Base-by-base conservation (phyloP, 2,329 filamentous ascomycete species). In the Fusarium sacchari region DNA sequence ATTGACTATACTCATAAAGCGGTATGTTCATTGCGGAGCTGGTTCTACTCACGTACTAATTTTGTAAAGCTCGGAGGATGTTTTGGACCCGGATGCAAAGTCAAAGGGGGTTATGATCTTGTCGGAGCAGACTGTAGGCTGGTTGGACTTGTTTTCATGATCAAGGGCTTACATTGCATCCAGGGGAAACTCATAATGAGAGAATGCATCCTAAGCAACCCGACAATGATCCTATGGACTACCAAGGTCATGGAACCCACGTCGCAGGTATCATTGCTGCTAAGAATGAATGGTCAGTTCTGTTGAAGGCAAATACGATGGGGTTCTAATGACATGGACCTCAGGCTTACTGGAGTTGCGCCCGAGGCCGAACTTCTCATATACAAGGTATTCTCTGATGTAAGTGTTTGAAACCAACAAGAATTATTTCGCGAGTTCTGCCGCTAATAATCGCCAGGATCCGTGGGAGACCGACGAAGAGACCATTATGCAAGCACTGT, bases 231-330 rank as follows among this genome's bases (percentile, higher is more conserved):
- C 82, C 82, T 0, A 79, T 81, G 76, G 81, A 83, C 58, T 75
- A 76, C 18, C 74, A 79, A 44, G 80, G 80, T 2, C 82, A 84
- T 42, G 82, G 82, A 3, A 84, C 82, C 9, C 82, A 84, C 60
- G 84, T 86, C 40, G 83, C 86, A 24, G 86, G 87, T 26, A 86
- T 86, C 30, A 83, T 88, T 69, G 86, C 82, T 32, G 86, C 85
- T 22, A 81, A 87, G 42, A 79, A 79, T 73, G 79, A 82, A 66
- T 80, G 79, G 80, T 76, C 68, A 60, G 75, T 34, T 52, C 11
- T 17, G 36, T 17, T 22, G 44, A 15, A 39, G 36, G 11, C 6
- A 32, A 12, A 20, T 20, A 30, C n/a, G 13, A 39, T 11, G 22
- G n/a, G 17, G 36, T 49, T 36, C 50, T 43, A 20, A 57, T 66